Evolutionary conservation across 805 yeast species (phyloP).

Genomic region (Pichia eremophila): DNA sequence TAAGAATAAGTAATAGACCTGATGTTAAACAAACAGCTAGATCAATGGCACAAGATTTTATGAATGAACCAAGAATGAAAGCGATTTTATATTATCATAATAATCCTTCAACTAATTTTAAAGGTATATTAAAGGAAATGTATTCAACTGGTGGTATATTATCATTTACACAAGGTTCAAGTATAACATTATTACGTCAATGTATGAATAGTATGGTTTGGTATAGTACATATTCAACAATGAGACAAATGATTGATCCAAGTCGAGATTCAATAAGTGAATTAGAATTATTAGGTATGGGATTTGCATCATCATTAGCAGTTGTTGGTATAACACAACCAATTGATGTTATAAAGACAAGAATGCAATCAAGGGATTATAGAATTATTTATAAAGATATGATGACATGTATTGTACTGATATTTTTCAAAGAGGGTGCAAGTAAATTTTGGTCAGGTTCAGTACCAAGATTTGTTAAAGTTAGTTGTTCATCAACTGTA

Average conservation of each 20-base stretch:
- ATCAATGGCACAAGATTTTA: background rate
- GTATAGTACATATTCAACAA: conserved; percentile 71
- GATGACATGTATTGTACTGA: conserved; percentile 42
- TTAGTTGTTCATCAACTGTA: conserved; percentile 62
- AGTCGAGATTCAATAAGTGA: conserved; percentile 35
- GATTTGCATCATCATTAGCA: conserved; percentile 58
- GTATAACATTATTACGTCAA: conserved; percentile 78
- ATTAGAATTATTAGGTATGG: conserved; percentile 30
- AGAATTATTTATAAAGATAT: conserved; percentile 49
- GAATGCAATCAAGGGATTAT: conserved; percentile 76
- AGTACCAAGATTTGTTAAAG: conserved; percentile 61
- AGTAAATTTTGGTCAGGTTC: conserved; percentile 48
- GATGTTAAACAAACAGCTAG: background rate
- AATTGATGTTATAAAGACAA: conserved; percentile 74
- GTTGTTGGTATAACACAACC: conserved; percentile 82
- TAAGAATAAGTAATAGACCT: conserved; percentile 7
- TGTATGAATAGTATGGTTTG: conserved; percentile 70
- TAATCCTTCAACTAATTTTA: conserved; percentile 44
- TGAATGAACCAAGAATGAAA: conserved; percentile 6
- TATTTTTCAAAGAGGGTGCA: conserved; percentile 38
- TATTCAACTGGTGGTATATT: conserved; percentile 60
- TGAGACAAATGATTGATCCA: conserved; percentile 63
- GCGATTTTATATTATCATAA: conserved; percentile 32
- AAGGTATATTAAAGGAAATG: conserved; percentile 53
- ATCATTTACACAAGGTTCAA: conserved; percentile 76